These are phyloP conservation scores for Cruciata laevipes DNA, from an alignment of 257 asterid species.

Conservation along the genomic window DNA sequence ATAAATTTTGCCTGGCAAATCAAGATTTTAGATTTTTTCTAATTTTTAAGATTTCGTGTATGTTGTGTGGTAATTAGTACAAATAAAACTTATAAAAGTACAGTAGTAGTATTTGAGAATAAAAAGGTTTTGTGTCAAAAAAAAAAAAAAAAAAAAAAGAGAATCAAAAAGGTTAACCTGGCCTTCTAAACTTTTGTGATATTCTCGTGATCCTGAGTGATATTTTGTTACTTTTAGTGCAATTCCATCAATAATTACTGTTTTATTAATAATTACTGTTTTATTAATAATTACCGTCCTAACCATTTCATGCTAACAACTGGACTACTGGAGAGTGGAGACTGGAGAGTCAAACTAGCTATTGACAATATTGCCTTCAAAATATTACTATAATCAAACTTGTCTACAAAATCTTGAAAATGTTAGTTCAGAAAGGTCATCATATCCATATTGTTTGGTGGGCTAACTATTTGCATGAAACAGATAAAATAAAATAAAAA, in stretches of 20 bases:
- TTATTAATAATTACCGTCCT: background rate
- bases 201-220: background rate
- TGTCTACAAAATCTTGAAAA: background rate
- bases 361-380: background rate
- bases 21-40: too few species aligned
- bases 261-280: too few species aligned
- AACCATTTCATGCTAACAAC: background rate
- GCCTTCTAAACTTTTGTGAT: background rate
- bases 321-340: too few species aligned
- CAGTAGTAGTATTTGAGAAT: too few species aligned
- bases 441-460: constrained; percentile 13
- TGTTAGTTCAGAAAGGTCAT: constrained; percentile 10
- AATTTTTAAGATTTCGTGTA: too few species aligned
- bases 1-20: too few species aligned
- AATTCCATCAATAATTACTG: background rate
- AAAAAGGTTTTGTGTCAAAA: too few species aligned
- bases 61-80: too few species aligned
- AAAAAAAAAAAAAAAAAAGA: too few species aligned
- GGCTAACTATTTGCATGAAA: background rate
- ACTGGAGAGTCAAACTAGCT: background rate
- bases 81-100: too few species aligned
- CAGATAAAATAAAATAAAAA: background rate
- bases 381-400: too few species aligned
- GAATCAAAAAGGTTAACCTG: background rate
- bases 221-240: background rate